phyloP scores from a whole-genome alignment of 2,329 filamentous ascomycete genomes.

The Botryotinia convoluta region DNA sequence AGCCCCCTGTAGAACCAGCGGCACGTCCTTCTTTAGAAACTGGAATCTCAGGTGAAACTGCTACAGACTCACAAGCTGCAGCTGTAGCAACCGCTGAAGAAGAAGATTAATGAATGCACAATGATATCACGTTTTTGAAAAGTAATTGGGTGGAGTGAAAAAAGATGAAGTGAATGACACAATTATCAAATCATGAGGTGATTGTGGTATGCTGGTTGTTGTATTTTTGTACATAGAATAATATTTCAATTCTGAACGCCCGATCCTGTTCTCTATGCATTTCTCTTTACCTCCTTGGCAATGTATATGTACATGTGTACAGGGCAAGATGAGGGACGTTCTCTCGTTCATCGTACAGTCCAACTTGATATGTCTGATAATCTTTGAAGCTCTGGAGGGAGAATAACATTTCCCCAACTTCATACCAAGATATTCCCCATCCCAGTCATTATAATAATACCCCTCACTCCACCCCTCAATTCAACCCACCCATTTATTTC shows the following conservation, averaged over 20 bases:
- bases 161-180: slow-evolving; percentile 14
- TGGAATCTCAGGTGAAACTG: slow-evolving; percentile 39
- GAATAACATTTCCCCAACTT: background rate
- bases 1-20: slow-evolving; percentile 56
- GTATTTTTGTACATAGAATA: slow-evolving; percentile 38
- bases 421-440: background rate
- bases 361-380: background rate
- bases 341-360: slow-evolving; percentile 2
- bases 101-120: slow-evolving; percentile 27
- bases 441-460: slow-evolving; percentile 8
- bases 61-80: slow-evolving; percentile 27
- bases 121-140: slow-evolving; percentile 20
- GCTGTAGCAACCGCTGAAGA: slow-evolving; percentile 30
- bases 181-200: slow-evolving; percentile 8
- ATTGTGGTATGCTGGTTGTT: slow-evolving; percentile 15
- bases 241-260: slow-evolving; percentile 25
- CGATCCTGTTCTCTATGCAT: background rate
- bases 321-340: background rate
- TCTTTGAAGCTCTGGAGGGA: background rate
- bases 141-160: slow-evolving; percentile 1
- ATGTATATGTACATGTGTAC: background rate
- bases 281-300: background rate
- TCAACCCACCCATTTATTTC: slow-evolving; percentile 36
- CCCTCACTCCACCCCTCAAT: slow-evolving; percentile 36
- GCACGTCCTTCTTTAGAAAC: slow-evolving; percentile 47